Conservation (phyloP, 1,139 yeast species). For the Protomyces arabidopsidicola region DNA sequence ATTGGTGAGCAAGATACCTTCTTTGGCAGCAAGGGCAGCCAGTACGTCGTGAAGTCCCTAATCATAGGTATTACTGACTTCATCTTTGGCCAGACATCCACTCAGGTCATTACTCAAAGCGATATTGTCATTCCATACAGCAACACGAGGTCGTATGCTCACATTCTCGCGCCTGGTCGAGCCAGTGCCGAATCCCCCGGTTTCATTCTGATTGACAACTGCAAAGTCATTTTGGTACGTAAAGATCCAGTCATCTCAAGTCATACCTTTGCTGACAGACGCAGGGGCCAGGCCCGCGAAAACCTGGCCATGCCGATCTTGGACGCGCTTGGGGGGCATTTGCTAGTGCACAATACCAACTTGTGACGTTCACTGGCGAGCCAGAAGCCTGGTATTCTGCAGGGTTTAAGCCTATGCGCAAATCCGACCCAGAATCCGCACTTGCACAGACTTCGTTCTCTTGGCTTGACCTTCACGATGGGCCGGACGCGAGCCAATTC, state of each 20-base stretch:
- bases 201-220: not conserved
- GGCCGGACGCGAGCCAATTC: not conserved
- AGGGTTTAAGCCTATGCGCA: not conserved
- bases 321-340: not conserved
- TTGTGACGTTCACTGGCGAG: not conserved
- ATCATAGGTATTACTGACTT: not conserved
- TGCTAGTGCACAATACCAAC: not conserved
- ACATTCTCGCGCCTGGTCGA: not conserved
- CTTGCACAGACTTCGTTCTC: not conserved
- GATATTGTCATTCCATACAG: not conserved
- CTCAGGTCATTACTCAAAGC: not conserved
- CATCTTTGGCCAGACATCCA: not conserved
- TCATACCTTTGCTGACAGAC: not conserved
- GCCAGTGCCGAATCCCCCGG: not conserved
- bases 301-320: not conserved
- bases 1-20: not conserved
- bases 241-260: not conserved
- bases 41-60: not conserved
- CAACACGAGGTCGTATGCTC: not conserved
- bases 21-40: not conserved
- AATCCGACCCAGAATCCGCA: not conserved
- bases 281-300: not conserved
- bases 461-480: not conserved
- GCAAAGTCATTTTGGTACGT: not conserved
- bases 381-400: not conserved